These are phyloP conservation scores for Lodderomyces orthopsilosis DNA, from an alignment of 1,139 yeast species.

Conservation along the genomic window DNA sequence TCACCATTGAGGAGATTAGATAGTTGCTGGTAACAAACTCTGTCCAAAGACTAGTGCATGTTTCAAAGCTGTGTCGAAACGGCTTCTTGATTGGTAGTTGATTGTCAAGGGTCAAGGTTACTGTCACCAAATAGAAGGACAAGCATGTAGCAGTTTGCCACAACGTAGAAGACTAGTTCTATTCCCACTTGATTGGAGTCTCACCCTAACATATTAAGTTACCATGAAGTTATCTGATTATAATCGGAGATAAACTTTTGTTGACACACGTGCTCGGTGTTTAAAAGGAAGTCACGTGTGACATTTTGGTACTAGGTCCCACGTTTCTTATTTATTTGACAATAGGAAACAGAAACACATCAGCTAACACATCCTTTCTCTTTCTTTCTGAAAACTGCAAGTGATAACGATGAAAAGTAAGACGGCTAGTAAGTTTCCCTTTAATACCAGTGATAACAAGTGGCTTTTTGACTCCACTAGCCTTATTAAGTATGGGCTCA, in stretches of 20 bases:
- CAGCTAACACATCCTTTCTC: neutral
- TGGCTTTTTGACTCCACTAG: constrained; percentile 14
- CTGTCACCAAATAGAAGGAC: no score
- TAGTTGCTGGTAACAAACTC: no score
- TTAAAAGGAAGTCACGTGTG: neutral
- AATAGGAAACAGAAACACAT: neutral
- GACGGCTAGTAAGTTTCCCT: constrained; percentile 12
- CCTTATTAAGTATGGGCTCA: constrained; percentile 14
- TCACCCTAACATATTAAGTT: no score
- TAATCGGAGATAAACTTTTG: neutral
- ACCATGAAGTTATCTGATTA: no score
- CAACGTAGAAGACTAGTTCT: no score
- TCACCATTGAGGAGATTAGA: no score
- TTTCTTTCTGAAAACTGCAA: neutral
- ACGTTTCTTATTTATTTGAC: neutral
- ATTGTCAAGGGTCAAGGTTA: no score
- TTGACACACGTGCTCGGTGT: neutral
- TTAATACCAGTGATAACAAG: constrained; percentile 11
- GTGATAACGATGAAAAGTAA: neutral
- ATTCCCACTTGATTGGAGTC: no score
- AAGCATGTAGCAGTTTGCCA: no score
- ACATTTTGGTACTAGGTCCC: neutral
- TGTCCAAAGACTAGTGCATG: no score
- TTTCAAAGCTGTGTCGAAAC: no score
- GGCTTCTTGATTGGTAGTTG: no score